Conservation (phyloP, 2,329 filamentous ascomycete genomes). For the Rasamsonia emersonii region DNA sequence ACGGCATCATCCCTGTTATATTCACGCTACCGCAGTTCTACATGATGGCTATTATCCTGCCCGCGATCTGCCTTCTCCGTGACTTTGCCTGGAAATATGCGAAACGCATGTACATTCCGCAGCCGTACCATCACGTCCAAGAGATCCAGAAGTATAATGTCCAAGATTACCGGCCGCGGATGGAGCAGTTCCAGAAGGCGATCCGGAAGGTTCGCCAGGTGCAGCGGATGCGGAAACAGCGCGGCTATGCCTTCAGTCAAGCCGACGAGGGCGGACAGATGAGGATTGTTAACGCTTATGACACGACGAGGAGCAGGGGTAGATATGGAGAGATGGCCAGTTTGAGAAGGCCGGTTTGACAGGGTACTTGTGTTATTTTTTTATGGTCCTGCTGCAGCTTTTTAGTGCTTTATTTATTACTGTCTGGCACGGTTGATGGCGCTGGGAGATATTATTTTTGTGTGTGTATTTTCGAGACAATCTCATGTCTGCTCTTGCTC, state of each 20-base stretch:
- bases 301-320: slow-evolving; percentile 86
- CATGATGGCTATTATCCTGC: slow-evolving; percentile 75
- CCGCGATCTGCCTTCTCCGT: slow-evolving; percentile 70
- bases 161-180: slow-evolving; percentile 93
- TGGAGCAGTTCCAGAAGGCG: slow-evolving; percentile 99
- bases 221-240: slow-evolving; percentile 97
- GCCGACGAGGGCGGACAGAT: slow-evolving; percentile 77
- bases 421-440: too few species aligned
- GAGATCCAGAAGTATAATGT: slow-evolving; percentile 99
- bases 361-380: slow-evolving; percentile 6
- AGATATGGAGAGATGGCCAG: slow-evolving; percentile 91
- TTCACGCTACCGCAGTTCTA: slow-evolving; percentile 82
- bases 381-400: too few species aligned
- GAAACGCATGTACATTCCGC: slow-evolving; percentile 93
- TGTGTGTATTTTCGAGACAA: too few species aligned
- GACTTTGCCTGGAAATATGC: slow-evolving; percentile 97
- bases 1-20: slow-evolving; percentile 70
- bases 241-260: slow-evolving; percentile 95
- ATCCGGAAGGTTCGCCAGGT: slow-evolving; percentile 98
- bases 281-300: slow-evolving; percentile 90
- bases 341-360: slow-evolving; percentile 35
- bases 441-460: too few species aligned
- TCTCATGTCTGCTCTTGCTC: too few species aligned
- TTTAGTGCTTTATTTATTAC: too few species aligned
- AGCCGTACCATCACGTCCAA: slow-evolving; percentile 96